phyloP scores from a whole-genome alignment of 129 eudicot species.

The Flaveria trinervia region DNA sequence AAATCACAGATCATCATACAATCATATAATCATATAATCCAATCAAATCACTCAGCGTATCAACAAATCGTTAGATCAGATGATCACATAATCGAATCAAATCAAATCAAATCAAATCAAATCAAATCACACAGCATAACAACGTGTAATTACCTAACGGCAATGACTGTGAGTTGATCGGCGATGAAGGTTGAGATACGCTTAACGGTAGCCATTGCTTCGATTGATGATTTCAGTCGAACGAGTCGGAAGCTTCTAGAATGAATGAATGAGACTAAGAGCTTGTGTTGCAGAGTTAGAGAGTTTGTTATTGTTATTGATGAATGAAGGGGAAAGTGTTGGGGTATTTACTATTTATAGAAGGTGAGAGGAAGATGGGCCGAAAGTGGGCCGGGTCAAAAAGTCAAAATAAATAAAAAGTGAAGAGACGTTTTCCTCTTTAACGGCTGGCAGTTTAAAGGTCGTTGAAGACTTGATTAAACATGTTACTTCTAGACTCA shows the following conservation, averaged over 20 bases:
- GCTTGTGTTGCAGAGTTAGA: not conserved
- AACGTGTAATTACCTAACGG: not conserved
- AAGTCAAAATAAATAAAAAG: not conserved
- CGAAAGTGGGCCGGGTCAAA: conserved; percentile 6
- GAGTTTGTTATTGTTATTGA: not conserved
- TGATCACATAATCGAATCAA: too few relatives aligned
- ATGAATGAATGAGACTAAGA: not conserved
- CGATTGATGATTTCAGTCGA: not conserved
- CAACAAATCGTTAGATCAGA: too few relatives aligned
- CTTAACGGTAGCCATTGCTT: conserved; percentile 1
- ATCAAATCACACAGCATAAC: too few relatives aligned
- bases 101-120: too few relatives aligned
- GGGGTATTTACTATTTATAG: conserved; percentile 2
- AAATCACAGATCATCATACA: not conserved
- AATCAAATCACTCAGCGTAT: too few relatives aligned
- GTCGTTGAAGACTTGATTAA: not conserved
- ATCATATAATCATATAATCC: not conserved
- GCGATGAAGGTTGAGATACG: conserved; percentile 11
- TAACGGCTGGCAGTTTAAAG: not conserved
- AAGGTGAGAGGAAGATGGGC: not conserved
- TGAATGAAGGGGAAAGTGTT: not conserved
- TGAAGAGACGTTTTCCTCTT: not conserved
- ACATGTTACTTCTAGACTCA: not conserved
- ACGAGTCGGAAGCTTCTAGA: not conserved
- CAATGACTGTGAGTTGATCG: not conserved